Conservation (phyloP, 2,329 filamentous ascomycete species). For the Diaporthe eres region DNA sequence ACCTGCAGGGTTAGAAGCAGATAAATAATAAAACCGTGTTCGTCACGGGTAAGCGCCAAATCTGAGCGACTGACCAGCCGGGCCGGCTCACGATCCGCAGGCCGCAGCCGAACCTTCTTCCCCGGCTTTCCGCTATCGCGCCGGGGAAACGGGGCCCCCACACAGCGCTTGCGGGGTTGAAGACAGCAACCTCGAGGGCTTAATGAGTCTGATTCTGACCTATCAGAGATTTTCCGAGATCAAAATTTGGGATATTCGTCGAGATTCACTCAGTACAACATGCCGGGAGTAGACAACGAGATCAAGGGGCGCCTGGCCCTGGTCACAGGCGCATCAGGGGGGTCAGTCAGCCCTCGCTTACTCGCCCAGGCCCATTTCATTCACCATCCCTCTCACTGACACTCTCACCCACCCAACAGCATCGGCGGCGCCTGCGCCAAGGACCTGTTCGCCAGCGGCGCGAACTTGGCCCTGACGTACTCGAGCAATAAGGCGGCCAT, state of each 20-base stretch:
- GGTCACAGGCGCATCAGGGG: conserved; percentile 73
- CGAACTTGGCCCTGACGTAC: conserved; percentile 72
- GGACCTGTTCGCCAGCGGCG: conserved; percentile 65
- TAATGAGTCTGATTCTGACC: neutral
- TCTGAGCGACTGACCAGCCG: neutral
- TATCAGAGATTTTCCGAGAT: neutral
- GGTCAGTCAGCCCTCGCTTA: conserved; percentile 57
- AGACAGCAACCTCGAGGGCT: neutral
- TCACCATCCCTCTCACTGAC: conserved; percentile 26
- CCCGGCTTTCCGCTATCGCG: conserved; percentile 30
- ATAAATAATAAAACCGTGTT: neutral
- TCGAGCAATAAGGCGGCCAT: conserved; percentile 64
- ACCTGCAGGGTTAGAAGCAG: neutral
- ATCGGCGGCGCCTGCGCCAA: conserved; percentile 72
- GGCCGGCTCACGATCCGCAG: conserved; percentile 19
- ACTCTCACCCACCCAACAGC: conserved; percentile 51
- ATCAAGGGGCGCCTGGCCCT: conserved; percentile 68
- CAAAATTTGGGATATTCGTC: too few species aligned
- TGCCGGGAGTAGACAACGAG: conserved; percentile 55
- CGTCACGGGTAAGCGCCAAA: neutral
- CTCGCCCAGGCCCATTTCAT: neutral
- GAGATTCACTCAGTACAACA: neutral
- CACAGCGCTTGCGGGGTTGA: conserved; percentile 10
- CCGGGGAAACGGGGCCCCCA: conserved; percentile 25
- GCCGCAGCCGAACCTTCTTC: conserved; percentile 2